Percentiles rank a stretch among this genome's conserved stretches.
Evolutionary conservation across 768 basidiomycete species (phyloP).

Genomic region (Mycena latifolia): DNA sequence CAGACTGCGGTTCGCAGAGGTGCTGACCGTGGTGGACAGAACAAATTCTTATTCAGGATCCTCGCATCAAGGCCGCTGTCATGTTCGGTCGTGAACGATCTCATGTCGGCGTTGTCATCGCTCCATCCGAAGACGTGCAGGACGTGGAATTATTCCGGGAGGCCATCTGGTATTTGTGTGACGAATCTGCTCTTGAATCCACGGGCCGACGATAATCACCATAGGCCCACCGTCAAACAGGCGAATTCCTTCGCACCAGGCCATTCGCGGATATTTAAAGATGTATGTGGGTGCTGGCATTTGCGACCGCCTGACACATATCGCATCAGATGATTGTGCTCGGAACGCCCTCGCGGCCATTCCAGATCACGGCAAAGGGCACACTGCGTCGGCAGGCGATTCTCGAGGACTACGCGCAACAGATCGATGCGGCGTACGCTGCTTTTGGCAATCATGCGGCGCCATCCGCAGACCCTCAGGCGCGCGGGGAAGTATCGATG

Average conservation of each 20-base stretch:
- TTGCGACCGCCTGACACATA: too few relatives aligned
- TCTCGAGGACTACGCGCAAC: slow-evolving; percentile 13
- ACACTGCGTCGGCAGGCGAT: slow-evolving; percentile 40
- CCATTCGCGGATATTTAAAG: slow-evolving; percentile 59
- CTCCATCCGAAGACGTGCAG: not conserved
- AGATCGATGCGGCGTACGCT: slow-evolving; percentile 10
- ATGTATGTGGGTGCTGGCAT: slow-evolving; percentile 39
- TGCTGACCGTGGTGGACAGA: too few relatives aligned
- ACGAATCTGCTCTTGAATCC: slow-evolving; percentile 3
- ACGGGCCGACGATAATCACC: not conserved
- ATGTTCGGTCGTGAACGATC: slow-evolving; percentile 9
- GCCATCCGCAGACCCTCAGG: not conserved
- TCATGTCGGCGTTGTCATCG: slow-evolving; percentile 4
- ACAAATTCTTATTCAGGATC: slow-evolving; percentile 5
- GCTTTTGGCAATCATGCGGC: too few relatives aligned
- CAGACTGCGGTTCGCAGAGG: not conserved
- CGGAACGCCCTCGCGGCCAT: slow-evolving; percentile 53
- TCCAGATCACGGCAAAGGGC: slow-evolving; percentile 57
- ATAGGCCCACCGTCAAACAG: slow-evolving; percentile 55
- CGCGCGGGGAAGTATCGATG: not conserved
- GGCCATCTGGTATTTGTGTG: slow-evolving; percentile 42
- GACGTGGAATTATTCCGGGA: slow-evolving; percentile 33
- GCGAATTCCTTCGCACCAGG: slow-evolving; percentile 56
- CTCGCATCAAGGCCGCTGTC: slow-evolving; percentile 5
- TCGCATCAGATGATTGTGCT: slow-evolving; percentile 64